A percentile compares a stretch with the other conserved stretches of the same genome.
Conservation (phyloP, 1,284 basidiomycete genomes). For the Rhodotorula sp. region DNA sequence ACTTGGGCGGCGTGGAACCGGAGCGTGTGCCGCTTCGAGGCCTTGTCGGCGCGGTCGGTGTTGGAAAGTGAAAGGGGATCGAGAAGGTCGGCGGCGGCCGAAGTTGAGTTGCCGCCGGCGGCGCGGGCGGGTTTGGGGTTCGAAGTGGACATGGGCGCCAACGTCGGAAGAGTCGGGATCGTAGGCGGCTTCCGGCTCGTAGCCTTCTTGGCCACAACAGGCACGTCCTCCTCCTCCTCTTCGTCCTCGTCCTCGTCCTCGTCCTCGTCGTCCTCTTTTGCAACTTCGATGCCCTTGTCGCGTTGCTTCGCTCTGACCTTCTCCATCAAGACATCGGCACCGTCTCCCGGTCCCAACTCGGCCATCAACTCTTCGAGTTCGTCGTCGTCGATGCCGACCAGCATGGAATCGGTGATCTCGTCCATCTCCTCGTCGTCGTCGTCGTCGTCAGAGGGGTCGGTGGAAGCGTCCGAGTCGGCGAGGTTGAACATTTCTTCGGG, state of each 20-base stretch:
- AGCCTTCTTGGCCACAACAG: not conserved
- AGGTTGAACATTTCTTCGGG: conserved; percentile 42
- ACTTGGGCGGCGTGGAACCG: conserved; percentile 84
- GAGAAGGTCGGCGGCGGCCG: conserved; percentile 57
- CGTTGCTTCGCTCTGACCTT: conserved; percentile 21
- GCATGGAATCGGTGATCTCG: conserved; percentile 46
- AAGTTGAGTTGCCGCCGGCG: not conserved
- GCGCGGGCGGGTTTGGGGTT: conserved; percentile 35
- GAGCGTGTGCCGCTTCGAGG: conserved; percentile 70
- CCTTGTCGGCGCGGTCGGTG: conserved; percentile 78
- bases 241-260: conserved; percentile 7
- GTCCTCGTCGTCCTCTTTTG: conserved; percentile 14
- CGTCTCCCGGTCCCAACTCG: conserved; percentile 22
- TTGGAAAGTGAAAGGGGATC: conserved; percentile 68
- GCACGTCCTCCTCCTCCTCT: conserved; percentile 6
- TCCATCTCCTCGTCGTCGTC: conserved; percentile 48
- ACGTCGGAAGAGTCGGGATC: conserved; percentile 21
- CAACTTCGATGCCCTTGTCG: conserved; percentile 23
- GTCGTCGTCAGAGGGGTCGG: conserved; percentile 43
- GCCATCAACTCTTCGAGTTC: conserved; percentile 49
- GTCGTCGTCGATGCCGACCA: conserved; percentile 45
- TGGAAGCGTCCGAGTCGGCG: conserved; percentile 33
- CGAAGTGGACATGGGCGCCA: conserved; percentile 55
- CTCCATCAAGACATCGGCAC: conserved; percentile 28
- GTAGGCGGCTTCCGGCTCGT: conserved; percentile 3